phyloP scores from a whole-genome alignment of 371 early-diverging fungal species.

The Synchytrium microbalum region DNA sequence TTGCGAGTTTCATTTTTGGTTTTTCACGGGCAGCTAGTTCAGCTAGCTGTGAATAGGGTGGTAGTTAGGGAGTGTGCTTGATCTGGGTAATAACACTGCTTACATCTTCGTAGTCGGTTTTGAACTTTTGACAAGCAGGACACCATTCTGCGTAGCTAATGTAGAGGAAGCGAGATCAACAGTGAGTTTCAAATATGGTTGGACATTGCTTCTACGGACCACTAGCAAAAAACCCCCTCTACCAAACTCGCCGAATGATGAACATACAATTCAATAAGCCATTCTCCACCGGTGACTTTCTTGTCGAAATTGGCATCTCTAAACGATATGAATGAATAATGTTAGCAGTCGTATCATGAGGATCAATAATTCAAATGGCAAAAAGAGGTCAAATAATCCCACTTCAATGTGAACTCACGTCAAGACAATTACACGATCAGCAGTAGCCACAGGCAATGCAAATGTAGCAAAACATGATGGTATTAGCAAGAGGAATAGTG shows the following conservation, averaged over 20 bases:
- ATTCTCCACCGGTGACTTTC: not conserved
- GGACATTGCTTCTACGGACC: not conserved
- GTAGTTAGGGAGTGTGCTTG: not conserved
- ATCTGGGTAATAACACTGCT: not conserved
- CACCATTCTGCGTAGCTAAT: conserved; percentile 5
- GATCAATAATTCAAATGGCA: too few species aligned
- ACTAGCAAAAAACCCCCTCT: not conserved
- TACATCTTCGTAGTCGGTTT: not conserved
- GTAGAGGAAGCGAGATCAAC: too few species aligned
- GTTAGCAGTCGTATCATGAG: not conserved
- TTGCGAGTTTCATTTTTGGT: not conserved
- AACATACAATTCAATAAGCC: conserved; percentile 5
- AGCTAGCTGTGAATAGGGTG: not conserved
- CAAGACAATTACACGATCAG: not conserved
- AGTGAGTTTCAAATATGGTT: not conserved
- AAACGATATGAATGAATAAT: not conserved
- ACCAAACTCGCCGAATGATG: too few species aligned
- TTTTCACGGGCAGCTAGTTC: not conserved
- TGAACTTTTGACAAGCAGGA: not conserved
- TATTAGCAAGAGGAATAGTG: too few species aligned
- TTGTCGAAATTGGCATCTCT: conserved; percentile 1
- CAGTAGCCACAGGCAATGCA: not conserved
- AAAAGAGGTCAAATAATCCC: too few species aligned
- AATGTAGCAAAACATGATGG: not conserved
- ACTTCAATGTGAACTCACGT: not conserved